Evolutionary conservation across 164 flowering plant genomes (phyloP), one percentile per base, ranked within the genome.

Genomic region (Nelumbo lutea): DNA sequence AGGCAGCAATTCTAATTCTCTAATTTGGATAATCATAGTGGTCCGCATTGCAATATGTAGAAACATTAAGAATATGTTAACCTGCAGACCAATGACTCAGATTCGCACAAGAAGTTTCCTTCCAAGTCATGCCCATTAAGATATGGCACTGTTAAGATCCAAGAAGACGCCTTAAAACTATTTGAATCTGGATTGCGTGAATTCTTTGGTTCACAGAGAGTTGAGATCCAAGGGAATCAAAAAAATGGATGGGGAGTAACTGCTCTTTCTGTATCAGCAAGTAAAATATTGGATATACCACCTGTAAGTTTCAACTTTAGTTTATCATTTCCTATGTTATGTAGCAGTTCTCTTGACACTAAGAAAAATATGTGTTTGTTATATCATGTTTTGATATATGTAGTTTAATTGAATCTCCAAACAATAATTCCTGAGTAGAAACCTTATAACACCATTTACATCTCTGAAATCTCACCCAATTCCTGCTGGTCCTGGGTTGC

Each of bases 81-180:
- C 27, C 41, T 53, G 64, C 78, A 88, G 97, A 69, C 79, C 72
- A 75, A 66, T 70, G 91, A 88, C 43, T 62, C 87, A 3, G 91
- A 87, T 67, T 83, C 91, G 62, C 81, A 72, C 13, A 95, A 79
- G 70, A 95, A 90, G 55, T 91, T 91, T 63, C 96, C 97, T 65
- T 95, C 97, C 47, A 95, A 85, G 76, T 95, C 98, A 3, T 95
- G 97, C 72, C 86, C 92, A 5, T 71, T 95, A 64, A 86, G 97
- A 69, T 91, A 95, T 76, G 98, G 97, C 60, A 67, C 84, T 72
- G 61, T 83, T 38, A 95, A 90, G 79, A 85, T 95, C 77, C 92
- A 87, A 73, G 96, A 90, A 78, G 99, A 91, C 81, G 91, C 94
- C 47, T 57, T 88, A 9, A 87, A 74, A 66, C 75, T 95, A 67